Evolutionary conservation across 2,329 filamentous ascomycete species (phyloP), one percentile per base, ranked within the genome.

Genomic region (Rutstroemia sydowiana): DNA sequence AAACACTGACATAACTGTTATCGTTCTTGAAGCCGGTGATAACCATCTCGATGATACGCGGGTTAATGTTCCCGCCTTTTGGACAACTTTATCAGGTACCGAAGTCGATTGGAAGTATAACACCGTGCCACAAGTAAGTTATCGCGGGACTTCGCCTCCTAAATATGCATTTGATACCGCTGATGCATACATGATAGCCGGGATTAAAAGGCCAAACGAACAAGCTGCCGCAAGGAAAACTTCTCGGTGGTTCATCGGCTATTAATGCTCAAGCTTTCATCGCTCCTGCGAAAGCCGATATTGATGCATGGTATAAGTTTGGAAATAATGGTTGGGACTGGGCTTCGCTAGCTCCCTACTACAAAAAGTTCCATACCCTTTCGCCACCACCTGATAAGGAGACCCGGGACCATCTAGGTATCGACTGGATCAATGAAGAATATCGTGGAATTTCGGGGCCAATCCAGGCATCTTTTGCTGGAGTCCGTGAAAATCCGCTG

Each of bases 321-420:
- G 72, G 71, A 0, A 71, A 70, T 5, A 75, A 71, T 71, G 63
- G 61, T 16, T 72, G 67, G 61, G 57, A 68, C 18, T 71, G 66
- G 60, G 58, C 68, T 5, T 49, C 30, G 5, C n/a, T 51, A 11
- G 14, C 20, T 26, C 32, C 49, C 5, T 51, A 46, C n/a, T 46
- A 30, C 23, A 45, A 46, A 31, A 51, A 51, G n/a, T 21, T n/a
- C 14, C 32, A 51, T n/a, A 51, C n/a, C 7, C 49, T 51, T 8
- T 18, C 31, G 10, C 21, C n/a, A 30, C 42, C 49, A 13, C 32
- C 30, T 26, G 37, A 39, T 26, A 20, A 39, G 14, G 32, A 39
- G 7, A 51, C 37, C 13, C 26, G 36, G 2, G 49, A 46, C 4
- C 32, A 46, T 45, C 37, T 46, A 4, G 42, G 41, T 39, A 45